phyloP scores from a whole-genome alignment of 1,139 yeast genomes.

The Diutina sp. region DNA sequence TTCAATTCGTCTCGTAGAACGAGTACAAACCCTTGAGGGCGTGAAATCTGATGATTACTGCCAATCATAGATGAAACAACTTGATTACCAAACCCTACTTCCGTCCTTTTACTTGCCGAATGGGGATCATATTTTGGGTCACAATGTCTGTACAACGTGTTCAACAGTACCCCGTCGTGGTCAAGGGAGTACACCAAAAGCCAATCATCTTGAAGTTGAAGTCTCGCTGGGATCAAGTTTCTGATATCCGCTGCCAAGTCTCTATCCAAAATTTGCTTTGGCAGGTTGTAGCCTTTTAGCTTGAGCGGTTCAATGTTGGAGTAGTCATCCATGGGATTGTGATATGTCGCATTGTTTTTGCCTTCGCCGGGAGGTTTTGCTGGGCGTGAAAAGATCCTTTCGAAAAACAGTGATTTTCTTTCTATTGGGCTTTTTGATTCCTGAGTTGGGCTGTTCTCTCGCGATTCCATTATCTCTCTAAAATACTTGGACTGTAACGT shows the following conservation, averaged over 20 bases:
- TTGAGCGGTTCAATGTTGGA: background rate
- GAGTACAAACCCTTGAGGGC: constrained; percentile 58
- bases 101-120: constrained; percentile 5
- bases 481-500: background rate
- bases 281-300: background rate
- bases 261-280: constrained; percentile 16
- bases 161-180: constrained; percentile 82
- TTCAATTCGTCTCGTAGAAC: constrained; percentile 52
- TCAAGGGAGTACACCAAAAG: constrained; percentile 66
- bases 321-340: background rate
- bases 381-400: background rate
- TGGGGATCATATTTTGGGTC: constrained; percentile 11
- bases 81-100: constrained; percentile 25
- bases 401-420: background rate
- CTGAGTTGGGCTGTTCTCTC: background rate
- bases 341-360: background rate
- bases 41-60: constrained; percentile 8
- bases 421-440: background rate
- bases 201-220: constrained; percentile 75
- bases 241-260: constrained; percentile 69
- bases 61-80: constrained; percentile 20
- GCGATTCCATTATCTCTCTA: background rate
- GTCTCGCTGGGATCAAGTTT: constrained; percentile 57
- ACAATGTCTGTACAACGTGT: constrained; percentile 48
- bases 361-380: background rate